Evolutionary conservation across 208 protist species (phyloP).

Genomic region (Willaertia magna): DNA sequence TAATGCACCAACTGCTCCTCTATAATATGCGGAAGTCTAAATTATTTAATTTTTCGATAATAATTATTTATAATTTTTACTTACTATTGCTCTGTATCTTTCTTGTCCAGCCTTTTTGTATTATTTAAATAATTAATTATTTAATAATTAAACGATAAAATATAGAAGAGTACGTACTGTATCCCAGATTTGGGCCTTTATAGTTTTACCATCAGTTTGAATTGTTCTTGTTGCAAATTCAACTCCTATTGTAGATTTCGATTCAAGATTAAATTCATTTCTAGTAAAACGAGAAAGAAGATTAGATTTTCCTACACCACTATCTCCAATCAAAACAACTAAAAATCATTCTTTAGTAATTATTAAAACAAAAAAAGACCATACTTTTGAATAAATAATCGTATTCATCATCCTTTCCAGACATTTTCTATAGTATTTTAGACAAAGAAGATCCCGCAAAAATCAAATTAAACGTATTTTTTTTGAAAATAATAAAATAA

Average conservation of each 20-base stretch:
- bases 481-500: no score
- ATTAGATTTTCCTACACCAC: slow-evolving; percentile 19
- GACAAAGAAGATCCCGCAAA: no score
- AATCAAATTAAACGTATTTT: no score
- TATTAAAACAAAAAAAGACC: background rate
- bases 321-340: slow-evolving; percentile 23
- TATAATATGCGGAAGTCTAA: slow-evolving; percentile 78
- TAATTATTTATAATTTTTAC: background rate
- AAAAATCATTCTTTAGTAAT: background rate
- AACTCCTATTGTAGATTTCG: slow-evolving; percentile 27
- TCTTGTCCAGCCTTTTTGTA: background rate
- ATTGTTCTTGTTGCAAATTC: slow-evolving; percentile 25
- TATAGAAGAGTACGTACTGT: slow-evolving; percentile 19
- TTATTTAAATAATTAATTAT: background rate
- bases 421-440: no score
- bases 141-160: background rate
- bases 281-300: slow-evolving; percentile 10
- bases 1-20: slow-evolving; percentile 93
- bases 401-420: background rate
- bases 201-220: slow-evolving; percentile 53
- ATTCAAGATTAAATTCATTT: slow-evolving; percentile 21
- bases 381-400: slow-evolving; percentile 8
- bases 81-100: slow-evolving; percentile 7
- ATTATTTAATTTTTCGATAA: no score
- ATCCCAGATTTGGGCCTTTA: slow-evolving; percentile 82